These are phyloP conservation scores for Escallonia herrerae DNA, from an alignment of 129 eudicot species.

Conservation along the genomic window DNA sequence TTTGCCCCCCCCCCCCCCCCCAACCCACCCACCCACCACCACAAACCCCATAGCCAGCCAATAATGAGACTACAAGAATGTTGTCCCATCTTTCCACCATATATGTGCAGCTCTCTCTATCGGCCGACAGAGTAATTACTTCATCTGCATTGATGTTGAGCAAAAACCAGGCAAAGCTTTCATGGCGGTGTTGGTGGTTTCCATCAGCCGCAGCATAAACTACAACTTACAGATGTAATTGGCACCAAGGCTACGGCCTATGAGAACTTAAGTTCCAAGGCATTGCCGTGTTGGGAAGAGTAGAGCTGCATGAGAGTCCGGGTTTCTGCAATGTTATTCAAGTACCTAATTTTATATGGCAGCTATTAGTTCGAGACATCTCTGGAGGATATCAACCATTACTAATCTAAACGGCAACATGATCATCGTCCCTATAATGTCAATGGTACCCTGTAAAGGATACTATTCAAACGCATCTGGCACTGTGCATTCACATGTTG, in stretches of 20 bases:
- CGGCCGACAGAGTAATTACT: conserved; percentile 2
- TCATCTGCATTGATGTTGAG: conserved; percentile 1
- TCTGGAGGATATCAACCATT: too few species aligned
- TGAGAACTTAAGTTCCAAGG: not conserved
- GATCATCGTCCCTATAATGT: too few species aligned
- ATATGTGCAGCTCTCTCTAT: not conserved
- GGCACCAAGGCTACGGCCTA: not conserved
- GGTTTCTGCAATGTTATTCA: not conserved
- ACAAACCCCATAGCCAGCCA: not conserved
- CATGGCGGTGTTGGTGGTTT: not conserved
- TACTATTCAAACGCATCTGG: too few species aligned
- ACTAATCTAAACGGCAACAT: too few species aligned
- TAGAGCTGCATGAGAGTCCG: conserved; percentile 10
- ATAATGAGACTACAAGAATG: conserved; percentile 1
- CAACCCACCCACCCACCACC: too few species aligned
- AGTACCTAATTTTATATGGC: conserved; percentile 2
- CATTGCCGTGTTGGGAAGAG: conserved; percentile 11
- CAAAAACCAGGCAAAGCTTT: not conserved
- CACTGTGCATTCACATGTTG: too few species aligned
- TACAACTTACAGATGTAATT: not conserved
- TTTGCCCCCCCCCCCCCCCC: too few species aligned
- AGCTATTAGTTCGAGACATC: too few species aligned
- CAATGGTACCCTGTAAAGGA: too few species aligned
- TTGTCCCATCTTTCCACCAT: not conserved
- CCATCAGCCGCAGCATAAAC: not conserved